phyloP scores from a whole-genome alignment of 805 yeast genomes.

The Danielia reshetovae region DNA sequence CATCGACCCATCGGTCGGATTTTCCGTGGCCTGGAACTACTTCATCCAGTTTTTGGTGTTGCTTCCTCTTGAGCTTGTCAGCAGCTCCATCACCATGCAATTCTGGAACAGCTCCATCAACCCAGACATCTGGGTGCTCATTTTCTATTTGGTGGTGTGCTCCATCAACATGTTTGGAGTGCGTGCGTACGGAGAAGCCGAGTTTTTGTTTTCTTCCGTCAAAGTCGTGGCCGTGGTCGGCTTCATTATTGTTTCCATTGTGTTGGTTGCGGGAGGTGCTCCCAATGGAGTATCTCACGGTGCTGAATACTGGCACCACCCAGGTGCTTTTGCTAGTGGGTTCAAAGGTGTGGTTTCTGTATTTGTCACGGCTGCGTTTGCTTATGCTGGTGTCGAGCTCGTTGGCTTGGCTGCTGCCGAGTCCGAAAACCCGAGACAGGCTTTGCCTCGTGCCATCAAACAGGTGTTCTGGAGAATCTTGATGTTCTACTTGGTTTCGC shows the following conservation, averaged over 20 bases:
- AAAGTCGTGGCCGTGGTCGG: conserved; percentile 48
- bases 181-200: conserved; percentile 54
- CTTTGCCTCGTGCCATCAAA: conserved; percentile 71
- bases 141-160: conserved; percentile 47
- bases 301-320: conserved; percentile 54
- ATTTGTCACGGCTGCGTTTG: conserved; percentile 74
- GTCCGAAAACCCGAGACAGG: conserved; percentile 59
- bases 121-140: conserved; percentile 45
- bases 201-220: conserved; percentile 44
- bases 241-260: conserved; percentile 45
- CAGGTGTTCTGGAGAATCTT: conserved; percentile 82
- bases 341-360: conserved; percentile 71
- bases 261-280: conserved; percentile 54
- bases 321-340: conserved; percentile 65
- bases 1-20: conserved; percentile 54
- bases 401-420: conserved; percentile 78
- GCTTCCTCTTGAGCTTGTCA: conserved; percentile 60
- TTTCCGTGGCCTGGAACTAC: conserved; percentile 61
- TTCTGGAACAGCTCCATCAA: conserved; percentile 15
- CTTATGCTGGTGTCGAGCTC: conserved; percentile 73
- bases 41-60: conserved; percentile 62
- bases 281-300: conserved; percentile 53
- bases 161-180: conserved; percentile 51
- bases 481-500: conserved; percentile 60
- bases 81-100: conserved; percentile 41